Percentiles rank a stretch among this genome's conserved stretches.
Evolutionary conservation across 768 basidiomycete species (phyloP).

Genomic region (Leccinum variicolor): DNA sequence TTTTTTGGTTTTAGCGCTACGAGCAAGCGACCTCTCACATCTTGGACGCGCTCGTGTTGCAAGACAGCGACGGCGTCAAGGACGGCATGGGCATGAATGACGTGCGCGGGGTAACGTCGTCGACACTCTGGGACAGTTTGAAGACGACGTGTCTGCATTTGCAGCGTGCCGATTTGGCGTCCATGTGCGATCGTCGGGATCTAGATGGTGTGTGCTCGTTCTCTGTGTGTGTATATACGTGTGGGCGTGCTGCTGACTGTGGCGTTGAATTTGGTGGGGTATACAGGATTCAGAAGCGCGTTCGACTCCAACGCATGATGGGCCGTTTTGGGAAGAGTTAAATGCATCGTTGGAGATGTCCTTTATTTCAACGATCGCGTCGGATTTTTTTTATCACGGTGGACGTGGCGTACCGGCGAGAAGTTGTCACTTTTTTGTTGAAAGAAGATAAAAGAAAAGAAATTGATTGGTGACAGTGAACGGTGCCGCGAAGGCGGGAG

Average conservation of each 20-base stretch:
- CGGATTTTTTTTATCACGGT: not conserved
- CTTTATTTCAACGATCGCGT: not conserved
- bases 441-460: not conserved
- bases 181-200: constrained; percentile 68
- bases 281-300: constrained; percentile 12
- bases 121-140: constrained; percentile 84
- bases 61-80: constrained; percentile 79
- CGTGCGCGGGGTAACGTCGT: constrained; percentile 69
- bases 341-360: not conserved
- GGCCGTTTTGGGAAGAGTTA: not conserved
- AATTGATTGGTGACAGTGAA: not conserved
- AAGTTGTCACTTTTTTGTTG: not conserved
- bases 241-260: not conserved
- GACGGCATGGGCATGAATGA: constrained; percentile 43
- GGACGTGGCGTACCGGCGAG: not conserved
- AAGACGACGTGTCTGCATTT: constrained; percentile 80
- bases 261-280: not conserved
- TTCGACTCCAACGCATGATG: constrained; percentile 2
- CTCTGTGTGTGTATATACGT: not conserved
- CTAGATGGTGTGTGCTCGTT: constrained; percentile 50
- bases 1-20: constrained; percentile 56
- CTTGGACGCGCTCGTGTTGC: constrained; percentile 83
- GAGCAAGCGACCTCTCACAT: constrained; percentile 85
- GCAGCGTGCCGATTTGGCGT: constrained; percentile 72
- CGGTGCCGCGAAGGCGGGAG: not conserved